phyloP scores from a whole-genome alignment of 768 basidiomycete genomes.

The Serendipita indica region DNA sequence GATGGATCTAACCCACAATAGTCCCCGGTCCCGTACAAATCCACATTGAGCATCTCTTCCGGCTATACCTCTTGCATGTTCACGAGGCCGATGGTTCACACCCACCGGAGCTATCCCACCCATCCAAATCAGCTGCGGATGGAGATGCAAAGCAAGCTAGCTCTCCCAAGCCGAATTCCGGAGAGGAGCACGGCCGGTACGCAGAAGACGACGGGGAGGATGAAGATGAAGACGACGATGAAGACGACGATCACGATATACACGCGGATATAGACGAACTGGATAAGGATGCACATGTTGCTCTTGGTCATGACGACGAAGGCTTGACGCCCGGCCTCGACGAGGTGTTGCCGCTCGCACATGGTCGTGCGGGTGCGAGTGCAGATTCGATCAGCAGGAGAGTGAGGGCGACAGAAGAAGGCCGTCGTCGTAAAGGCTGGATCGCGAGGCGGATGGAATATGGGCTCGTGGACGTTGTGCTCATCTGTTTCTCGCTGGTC shows the following conservation, averaged over 20 bases:
- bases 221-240: neutral
- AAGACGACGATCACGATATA: neutral
- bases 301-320: no score
- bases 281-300: neutral
- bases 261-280: neutral
- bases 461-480: constrained; percentile 22
- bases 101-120: neutral
- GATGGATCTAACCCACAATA: no score
- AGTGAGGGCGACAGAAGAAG: no score
- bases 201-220: neutral
- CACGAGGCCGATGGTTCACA: constrained; percentile 1
- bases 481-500: constrained; percentile 26
- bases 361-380: no score
- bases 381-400: no score
- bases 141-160: no score
- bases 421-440: neutral
- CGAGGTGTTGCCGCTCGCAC: no score
- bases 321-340: no score
- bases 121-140: no score
- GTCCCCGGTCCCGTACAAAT: constrained; percentile 6
- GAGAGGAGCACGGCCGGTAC: neutral
- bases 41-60: constrained; percentile 1
- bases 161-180: neutral
- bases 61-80: neutral
- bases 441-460: constrained; percentile 1